A percentile compares a stretch with the other conserved stretches of the same genome.
Conservation (phyloP, 768 basidiomycete genomes). For the Baorangia bicolor region DNA sequence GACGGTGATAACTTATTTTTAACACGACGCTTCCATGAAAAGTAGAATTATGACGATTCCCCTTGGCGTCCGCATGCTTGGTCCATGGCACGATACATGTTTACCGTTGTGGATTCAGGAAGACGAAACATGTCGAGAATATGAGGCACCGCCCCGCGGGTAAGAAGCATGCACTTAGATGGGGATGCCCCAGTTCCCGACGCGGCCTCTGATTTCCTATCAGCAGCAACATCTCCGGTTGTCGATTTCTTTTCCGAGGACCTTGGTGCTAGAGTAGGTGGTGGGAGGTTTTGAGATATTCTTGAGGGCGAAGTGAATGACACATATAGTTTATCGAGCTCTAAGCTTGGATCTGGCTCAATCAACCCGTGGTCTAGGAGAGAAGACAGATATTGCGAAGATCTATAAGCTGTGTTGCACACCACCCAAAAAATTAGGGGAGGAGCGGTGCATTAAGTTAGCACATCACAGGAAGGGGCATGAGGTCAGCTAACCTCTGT, state of each 20-base stretch:
- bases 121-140: constrained; percentile 49
- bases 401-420: constrained; percentile 54
- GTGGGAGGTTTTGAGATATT: constrained; percentile 7
- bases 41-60: constrained; percentile 6
- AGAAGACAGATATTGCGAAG: constrained; percentile 63
- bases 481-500: constrained; percentile 50
- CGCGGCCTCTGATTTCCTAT: constrained; percentile 1
- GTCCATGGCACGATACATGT: constrained; percentile 64
- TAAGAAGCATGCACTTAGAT: constrained; percentile 43
- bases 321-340: constrained; percentile 59
- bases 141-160: constrained; percentile 50
- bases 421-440: constrained; percentile 1
- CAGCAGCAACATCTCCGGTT: background rate
- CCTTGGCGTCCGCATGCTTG: constrained; percentile 44
- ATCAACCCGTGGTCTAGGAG: constrained; percentile 58
- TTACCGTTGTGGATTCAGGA: constrained; percentile 42
- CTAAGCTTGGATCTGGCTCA: constrained; percentile 50
- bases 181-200: constrained; percentile 1
- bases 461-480: background rate
- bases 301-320: constrained; percentile 24
- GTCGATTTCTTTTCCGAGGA: constrained; percentile 10
- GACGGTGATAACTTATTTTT: background rate
- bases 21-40: background rate
- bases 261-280: constrained; percentile 2
- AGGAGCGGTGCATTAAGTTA: background rate